Evolutionary conservation across 176 grass and related monocot genomes (phyloP).

Genomic region (bread wheat (Triticum aestivum)): DNA sequence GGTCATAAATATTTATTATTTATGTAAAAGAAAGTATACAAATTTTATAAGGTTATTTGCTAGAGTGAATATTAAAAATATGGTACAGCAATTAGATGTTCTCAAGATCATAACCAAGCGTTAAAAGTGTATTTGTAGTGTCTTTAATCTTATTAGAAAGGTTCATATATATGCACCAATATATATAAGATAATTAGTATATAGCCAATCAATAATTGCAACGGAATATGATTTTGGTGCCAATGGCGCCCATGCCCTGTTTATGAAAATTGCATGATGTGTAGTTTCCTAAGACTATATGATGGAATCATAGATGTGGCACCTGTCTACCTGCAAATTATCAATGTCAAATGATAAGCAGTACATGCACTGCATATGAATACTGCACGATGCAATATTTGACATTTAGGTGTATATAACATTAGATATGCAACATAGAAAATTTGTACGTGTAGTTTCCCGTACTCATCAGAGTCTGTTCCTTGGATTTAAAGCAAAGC

Average conservation of each 20-base stretch:
- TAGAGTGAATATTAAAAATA: slow-evolving; percentile 11
- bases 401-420: slow-evolving; percentile 11
- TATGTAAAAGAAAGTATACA: slow-evolving; percentile 19
- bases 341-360: slow-evolving; percentile 4
- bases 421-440: background rate
- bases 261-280: background rate
- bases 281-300: background rate
- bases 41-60: background rate
- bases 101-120: slow-evolving; percentile 4
- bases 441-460: background rate
- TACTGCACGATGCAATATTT: background rate
- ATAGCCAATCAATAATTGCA: background rate
- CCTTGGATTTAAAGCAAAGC: background rate
- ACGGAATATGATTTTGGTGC: background rate
- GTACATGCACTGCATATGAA: slow-evolving; percentile 1
- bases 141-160: background rate
- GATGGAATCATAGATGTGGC: background rate
- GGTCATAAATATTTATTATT: slow-evolving; percentile 37
- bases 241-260: background rate
- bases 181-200: slow-evolving; percentile 5
- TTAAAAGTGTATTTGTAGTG: background rate
- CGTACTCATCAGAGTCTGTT: slow-evolving; percentile 15
- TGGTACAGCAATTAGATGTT: slow-evolving; percentile 9
- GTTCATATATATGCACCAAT: background rate
- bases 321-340: background rate